Evolutionary conservation across 345 rosid genomes (phyloP), one percentile per base, ranked within the genome.

Genomic region (Camelina hispida): DNA sequence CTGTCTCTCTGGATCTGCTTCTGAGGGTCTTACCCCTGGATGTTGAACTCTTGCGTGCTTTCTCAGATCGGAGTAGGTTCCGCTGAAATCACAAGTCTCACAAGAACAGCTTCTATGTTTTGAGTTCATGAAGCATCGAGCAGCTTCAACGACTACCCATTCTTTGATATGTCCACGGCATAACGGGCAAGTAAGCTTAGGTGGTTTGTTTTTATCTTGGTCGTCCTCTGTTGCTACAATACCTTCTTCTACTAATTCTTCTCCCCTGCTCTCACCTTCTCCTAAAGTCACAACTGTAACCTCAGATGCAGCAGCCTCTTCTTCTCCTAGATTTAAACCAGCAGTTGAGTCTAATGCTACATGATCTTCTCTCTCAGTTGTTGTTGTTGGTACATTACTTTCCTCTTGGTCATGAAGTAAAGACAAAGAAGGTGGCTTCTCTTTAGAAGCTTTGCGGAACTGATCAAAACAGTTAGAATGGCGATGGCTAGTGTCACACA

Each of bases 401-500:
- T 74, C 88, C 54, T 83, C 87, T 56, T 59, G 81, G 59, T 34
- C 85, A 1, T 70, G 66, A 17, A 76, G 44, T 54, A 71, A 37
- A 40, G 78, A 30, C 47, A 85, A 37, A 4, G 82, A 20, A 0
- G 84, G 62, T n/a, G 30, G 30, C 5, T 82, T 28, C 70, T 84
- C 87, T 1, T 78, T 59, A 76, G 78, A 86, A 54, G 96, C 90
- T 80, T 89, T 92, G 40, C 91, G 60, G 62, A 85, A 95, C 86
- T 92, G 99, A 69, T 95, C 99, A 16, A 95, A 85, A 72, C 99
- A 95, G 77, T 95, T 95, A 0, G 99, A 92, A 79, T 92, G 99
- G 8, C 99, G 91, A 73, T 90, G 89, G 80, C 99, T 95, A 40
- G 99, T 95, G 71, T 95, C 97, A 37, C 99, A 95, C 98, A 92